phyloP scores from a whole-genome alignment of 495 filamentous ascomycete genomes.

The Evernia prunastri region DNA sequence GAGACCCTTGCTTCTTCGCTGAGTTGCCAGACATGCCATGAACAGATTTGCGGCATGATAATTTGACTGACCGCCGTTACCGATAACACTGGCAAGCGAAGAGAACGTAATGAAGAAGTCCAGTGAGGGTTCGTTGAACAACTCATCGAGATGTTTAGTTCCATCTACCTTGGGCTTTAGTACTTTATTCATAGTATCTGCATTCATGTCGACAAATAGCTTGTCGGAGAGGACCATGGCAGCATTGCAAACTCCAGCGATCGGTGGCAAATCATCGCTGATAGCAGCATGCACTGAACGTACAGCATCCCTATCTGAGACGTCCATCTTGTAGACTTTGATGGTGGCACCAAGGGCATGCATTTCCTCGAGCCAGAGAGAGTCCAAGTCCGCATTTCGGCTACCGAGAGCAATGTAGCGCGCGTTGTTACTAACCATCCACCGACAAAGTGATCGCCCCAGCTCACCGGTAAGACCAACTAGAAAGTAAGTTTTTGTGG shows the following conservation, averaged over 20 bases:
- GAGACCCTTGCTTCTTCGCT: slow-evolving; percentile 29
- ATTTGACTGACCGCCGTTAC: slow-evolving; percentile 50
- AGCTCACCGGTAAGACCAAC: slow-evolving; percentile 52
- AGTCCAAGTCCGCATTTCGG: slow-evolving; percentile 45
- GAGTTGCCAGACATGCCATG: slow-evolving; percentile 32
- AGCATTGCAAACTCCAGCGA: slow-evolving; percentile 25
- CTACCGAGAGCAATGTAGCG: slow-evolving; percentile 49
- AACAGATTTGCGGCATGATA: slow-evolving; percentile 56
- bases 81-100: slow-evolving; percentile 44
- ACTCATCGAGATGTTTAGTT: slow-evolving; percentile 27
- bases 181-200: slow-evolving; percentile 12
- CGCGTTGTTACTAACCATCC: slow-evolving; percentile 50
- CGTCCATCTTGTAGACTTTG: slow-evolving; percentile 19
- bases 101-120: slow-evolving; percentile 60
- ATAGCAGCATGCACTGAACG: not conserved
- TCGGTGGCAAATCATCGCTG: slow-evolving; percentile 13
- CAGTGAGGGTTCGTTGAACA: slow-evolving; percentile 32
- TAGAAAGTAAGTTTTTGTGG: slow-evolving; percentile 40
- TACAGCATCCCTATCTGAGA: not conserved
- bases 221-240: slow-evolving; percentile 24
- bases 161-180: slow-evolving; percentile 31
- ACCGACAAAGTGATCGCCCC: slow-evolving; percentile 51
- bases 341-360: slow-evolving; percentile 22
- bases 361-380: slow-evolving; percentile 38
- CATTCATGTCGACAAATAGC: slow-evolving; percentile 20